phyloP scores from a whole-genome alignment of 352 stramenopile species.

The Phytopythium kandeliae region DNA sequence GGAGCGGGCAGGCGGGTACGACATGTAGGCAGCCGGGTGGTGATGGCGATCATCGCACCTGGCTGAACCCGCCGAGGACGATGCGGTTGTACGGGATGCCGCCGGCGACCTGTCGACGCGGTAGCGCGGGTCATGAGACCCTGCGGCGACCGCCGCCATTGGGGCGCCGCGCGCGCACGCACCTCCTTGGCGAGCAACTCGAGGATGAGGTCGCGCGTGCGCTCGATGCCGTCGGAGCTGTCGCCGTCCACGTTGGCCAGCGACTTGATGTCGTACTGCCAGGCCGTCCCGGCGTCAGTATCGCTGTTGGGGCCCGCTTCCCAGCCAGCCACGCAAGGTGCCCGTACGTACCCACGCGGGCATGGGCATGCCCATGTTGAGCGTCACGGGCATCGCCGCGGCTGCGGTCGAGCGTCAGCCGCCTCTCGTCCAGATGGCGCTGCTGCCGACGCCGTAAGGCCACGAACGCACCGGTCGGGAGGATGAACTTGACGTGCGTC shows the following conservation, averaged over 20 bases:
- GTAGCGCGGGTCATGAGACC: background rate
- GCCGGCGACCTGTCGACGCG: constrained; percentile 14
- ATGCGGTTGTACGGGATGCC: constrained; percentile 88
- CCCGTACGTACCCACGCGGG: constrained; percentile 70
- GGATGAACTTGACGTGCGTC: constrained; percentile 69
- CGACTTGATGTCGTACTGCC: constrained; percentile 93
- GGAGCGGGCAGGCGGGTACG: no score
- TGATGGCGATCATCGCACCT: constrained; percentile 31
- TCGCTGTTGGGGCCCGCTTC: no score
- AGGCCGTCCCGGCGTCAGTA: no score
- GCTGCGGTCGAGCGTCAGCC: constrained; percentile 29
- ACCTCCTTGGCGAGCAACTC: constrained; percentile 81
- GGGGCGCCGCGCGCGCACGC: background rate
- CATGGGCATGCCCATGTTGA: constrained; percentile 95
- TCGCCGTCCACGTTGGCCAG: constrained; percentile 85
- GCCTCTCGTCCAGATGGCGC: no score
- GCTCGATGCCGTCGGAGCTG: constrained; percentile 86
- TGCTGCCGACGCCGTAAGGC: no score
- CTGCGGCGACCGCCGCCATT: background rate
- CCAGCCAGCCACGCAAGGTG: no score
- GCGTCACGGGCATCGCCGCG: constrained; percentile 86
- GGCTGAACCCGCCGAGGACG: constrained; percentile 93
- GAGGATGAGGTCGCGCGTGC: constrained; percentile 60
- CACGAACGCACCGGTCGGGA: constrained; percentile 37
- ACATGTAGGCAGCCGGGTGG: no score